Evolutionary conservation across 345 rosid species (phyloP).

Genomic region (Melastoma malabathricum): DNA sequence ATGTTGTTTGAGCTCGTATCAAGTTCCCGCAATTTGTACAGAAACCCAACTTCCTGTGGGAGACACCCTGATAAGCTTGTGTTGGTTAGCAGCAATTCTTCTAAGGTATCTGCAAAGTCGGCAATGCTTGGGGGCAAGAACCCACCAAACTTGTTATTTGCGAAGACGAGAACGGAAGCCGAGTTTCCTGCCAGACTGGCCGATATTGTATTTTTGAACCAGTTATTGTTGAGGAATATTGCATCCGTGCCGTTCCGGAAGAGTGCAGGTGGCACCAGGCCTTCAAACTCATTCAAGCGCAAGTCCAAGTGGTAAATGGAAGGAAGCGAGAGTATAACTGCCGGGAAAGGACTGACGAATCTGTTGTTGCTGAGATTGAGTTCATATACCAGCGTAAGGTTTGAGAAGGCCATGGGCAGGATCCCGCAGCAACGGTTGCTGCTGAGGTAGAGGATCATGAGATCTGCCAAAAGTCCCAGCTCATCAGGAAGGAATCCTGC

Average conservation of each 20-base stretch:
- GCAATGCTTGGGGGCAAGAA: constrained; percentile 69
- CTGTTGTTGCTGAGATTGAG: constrained; percentile 85
- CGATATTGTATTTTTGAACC: constrained; percentile 31
- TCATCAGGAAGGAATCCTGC: constrained; percentile 78
- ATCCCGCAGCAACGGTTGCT: constrained; percentile 86
- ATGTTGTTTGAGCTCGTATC: constrained; percentile 66
- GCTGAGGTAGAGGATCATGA: constrained; percentile 64
- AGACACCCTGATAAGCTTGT: constrained; percentile 68
- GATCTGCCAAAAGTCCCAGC: constrained; percentile 60
- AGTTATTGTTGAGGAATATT: constrained; percentile 61
- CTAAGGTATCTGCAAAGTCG: constrained; percentile 46
- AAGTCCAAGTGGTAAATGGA: constrained; percentile 47
- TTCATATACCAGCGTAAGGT: constrained; percentile 58
- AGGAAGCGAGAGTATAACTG: constrained; percentile 53
- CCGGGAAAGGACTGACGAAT: constrained; percentile 74
- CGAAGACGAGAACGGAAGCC: constrained; percentile 63
- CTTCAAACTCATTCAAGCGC: constrained; percentile 85
- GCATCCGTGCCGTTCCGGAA: constrained; percentile 64
- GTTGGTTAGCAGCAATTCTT: constrained; percentile 65
- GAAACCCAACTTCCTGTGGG: constrained; percentile 74
- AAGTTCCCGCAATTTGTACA: constrained; percentile 56
- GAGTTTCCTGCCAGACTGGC: constrained; percentile 25
- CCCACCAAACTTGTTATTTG: constrained; percentile 70
- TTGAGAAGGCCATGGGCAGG: constrained; percentile 45
- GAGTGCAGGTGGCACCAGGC: constrained; percentile 56